These are phyloP conservation scores for Fusarium pseudonygamai DNA, from an alignment of 2,329 filamentous ascomycete species.

Conservation along the genomic window DNA sequence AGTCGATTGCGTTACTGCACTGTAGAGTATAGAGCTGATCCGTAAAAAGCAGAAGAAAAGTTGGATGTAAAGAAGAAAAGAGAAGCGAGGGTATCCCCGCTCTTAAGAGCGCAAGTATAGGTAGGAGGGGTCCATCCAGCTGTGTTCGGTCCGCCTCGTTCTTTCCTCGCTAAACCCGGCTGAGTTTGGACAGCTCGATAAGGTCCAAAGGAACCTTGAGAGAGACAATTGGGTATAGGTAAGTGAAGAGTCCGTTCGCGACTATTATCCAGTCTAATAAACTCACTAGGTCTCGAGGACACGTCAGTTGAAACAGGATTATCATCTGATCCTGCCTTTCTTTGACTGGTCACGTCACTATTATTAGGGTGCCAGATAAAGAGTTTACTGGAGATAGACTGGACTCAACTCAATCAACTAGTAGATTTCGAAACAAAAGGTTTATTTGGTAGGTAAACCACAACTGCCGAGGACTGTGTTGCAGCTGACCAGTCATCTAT, in stretches of 20 bases:
- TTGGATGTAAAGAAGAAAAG: slow-evolving; percentile 19
- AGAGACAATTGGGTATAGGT: neutral
- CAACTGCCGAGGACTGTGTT: slow-evolving; percentile 8
- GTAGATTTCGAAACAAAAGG: neutral
- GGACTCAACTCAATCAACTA: slow-evolving; percentile 10
- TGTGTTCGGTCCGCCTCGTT: slow-evolving; percentile 12
- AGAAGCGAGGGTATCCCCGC: slow-evolving; percentile 15
- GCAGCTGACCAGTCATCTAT: slow-evolving; percentile 5
- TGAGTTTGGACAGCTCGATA: neutral
- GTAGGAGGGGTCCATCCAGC: slow-evolving; percentile 14
- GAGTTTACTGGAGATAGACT: neutral
- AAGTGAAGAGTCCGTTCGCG: neutral
- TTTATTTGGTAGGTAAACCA: neutral
- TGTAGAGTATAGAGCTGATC: neutral
- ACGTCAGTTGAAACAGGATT: neutral
- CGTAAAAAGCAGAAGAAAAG: slow-evolving; percentile 2
- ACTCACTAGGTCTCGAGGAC: neutral
- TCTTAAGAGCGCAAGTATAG: slow-evolving; percentile 21
- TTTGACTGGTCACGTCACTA: neutral
- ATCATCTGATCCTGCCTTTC: slow-evolving; percentile 1
- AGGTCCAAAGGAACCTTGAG: neutral
- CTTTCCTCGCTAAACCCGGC: slow-evolving; percentile 1
- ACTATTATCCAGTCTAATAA: neutral
- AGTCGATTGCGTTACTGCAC: neutral
- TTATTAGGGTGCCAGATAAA: neutral